These are phyloP conservation scores for Leccinum variicolor DNA, from an alignment of 768 basidiomycete genomes.

Conservation along the genomic window DNA sequence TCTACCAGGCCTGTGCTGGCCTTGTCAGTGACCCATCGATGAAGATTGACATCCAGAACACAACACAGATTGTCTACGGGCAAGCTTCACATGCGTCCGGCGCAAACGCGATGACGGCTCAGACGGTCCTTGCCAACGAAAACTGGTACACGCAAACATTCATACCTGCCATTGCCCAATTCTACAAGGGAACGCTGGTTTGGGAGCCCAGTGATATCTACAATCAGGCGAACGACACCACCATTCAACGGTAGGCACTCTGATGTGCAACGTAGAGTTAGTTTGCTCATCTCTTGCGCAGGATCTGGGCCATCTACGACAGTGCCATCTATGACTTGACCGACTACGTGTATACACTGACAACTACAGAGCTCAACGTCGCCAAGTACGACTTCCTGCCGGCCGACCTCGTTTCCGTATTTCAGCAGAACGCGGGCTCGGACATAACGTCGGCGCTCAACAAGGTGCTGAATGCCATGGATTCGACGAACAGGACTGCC, in stretches of 20 bases:
- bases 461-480: slow-evolving; percentile 41
- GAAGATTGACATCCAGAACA: slow-evolving; percentile 44
- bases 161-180: slow-evolving; percentile 52
- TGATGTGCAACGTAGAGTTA: slow-evolving; percentile 4
- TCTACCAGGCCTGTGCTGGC: slow-evolving; percentile 54
- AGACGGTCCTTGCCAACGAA: slow-evolving; percentile 33
- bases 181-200: slow-evolving; percentile 60
- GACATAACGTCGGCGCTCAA: slow-evolving; percentile 56
- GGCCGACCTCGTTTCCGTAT: slow-evolving; percentile 44
- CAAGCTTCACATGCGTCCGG: slow-evolving; percentile 61
- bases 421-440: slow-evolving; percentile 55
- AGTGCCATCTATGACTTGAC: slow-evolving; percentile 58
- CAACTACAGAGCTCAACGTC: slow-evolving; percentile 39
- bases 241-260: slow-evolving; percentile 26
- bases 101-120: slow-evolving; percentile 33
- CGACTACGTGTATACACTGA: slow-evolving; percentile 62
- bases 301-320: slow-evolving; percentile 62
- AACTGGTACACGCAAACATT: slow-evolving; percentile 60
- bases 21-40: slow-evolving; percentile 49
- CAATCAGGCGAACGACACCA: slow-evolving; percentile 36
- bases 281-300: slow-evolving; percentile 9
- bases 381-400: slow-evolving; percentile 54
- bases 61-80: slow-evolving; percentile 36
- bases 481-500: slow-evolving; percentile 34
- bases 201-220: slow-evolving; percentile 39